phyloP scores from a whole-genome alignment of 192 early-diverging fungal genomes.

The Coemansia sp. region DNA sequence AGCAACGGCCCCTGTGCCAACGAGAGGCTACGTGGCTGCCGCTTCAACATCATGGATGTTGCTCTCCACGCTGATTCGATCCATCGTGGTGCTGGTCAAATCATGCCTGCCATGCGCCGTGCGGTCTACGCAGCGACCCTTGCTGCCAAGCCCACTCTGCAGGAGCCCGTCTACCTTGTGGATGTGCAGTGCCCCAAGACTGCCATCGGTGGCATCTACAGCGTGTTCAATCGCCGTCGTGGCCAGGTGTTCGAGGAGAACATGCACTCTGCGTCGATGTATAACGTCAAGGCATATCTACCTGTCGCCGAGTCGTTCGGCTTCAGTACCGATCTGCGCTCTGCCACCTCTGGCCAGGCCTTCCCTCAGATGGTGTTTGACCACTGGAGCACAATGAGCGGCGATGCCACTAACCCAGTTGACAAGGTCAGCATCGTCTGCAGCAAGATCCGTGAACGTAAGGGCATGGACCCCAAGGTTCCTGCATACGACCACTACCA shows the following conservation, averaged over 20 bases:
- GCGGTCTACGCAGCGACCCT: slow-evolving; percentile 87
- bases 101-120: slow-evolving; percentile 93
- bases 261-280: slow-evolving; percentile 84
- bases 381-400: slow-evolving; percentile 93
- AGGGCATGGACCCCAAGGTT: slow-evolving; percentile 85
- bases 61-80: slow-evolving; percentile 96
- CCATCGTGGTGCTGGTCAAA: slow-evolving; percentile 98
- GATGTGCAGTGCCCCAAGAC: slow-evolving; percentile 93
- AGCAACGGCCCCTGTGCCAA: slow-evolving; percentile 89
- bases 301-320: slow-evolving; percentile 98
- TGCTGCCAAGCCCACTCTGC: slow-evolving; percentile 79
- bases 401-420: slow-evolving; percentile 64
- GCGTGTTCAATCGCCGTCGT: slow-evolving; percentile 93
- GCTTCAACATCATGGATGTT: slow-evolving; percentile 98
- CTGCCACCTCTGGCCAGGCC: slow-evolving; percentile 95
- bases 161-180: slow-evolving; percentile 95
- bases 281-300: slow-evolving; percentile 92
- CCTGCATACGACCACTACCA: slow-evolving; percentile 78
- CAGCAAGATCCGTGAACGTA: slow-evolving; percentile 79
- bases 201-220: slow-evolving; percentile 97
- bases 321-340: slow-evolving; percentile 92
- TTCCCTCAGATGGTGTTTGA: slow-evolving; percentile 98
- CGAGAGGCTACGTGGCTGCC: slow-evolving; percentile 93
- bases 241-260: slow-evolving; percentile 94
- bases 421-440: slow-evolving; percentile 82